Conservation (phyloP, 257 asterid genomes). For the Ilex aquifolium region DNA sequence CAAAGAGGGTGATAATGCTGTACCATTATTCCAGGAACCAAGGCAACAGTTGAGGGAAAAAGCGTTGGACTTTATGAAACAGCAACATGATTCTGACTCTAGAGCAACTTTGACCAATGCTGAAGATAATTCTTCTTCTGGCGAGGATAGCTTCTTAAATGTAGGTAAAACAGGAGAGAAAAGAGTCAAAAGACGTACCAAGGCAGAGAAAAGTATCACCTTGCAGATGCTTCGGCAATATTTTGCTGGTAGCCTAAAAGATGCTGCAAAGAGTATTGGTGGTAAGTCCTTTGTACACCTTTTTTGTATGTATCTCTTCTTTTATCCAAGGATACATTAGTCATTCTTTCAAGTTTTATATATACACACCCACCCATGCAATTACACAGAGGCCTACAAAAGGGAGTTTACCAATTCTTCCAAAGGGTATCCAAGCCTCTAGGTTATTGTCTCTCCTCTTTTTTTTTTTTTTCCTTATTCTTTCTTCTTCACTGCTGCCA, state of each 20-base stretch:
- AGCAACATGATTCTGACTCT: conserved; percentile 27
- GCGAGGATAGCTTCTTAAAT: conserved; percentile 32
- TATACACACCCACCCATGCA: too few relatives aligned
- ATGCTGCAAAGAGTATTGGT: conserved; percentile 87
- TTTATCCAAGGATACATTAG: too few relatives aligned
- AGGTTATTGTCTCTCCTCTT: too few relatives aligned
- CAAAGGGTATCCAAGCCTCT: too few relatives aligned
- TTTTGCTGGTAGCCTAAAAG: conserved; percentile 91
- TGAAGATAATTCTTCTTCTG: conserved; percentile 34
- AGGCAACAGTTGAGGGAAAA: conserved; percentile 17
- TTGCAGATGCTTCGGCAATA: conserved; percentile 79
- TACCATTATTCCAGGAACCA: conserved; percentile 22
- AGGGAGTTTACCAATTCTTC: too few relatives aligned
- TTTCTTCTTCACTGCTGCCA: too few relatives aligned
- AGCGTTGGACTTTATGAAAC: conserved; percentile 18
- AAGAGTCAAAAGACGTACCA: conserved; percentile 58
- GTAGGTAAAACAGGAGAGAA: conserved; percentile 41
- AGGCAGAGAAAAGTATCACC: conserved; percentile 68
- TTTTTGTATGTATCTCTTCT: too few relatives aligned
- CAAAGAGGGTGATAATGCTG: conserved; percentile 21
- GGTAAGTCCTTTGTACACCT: conserved; percentile 39
- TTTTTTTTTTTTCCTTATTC: too few relatives aligned
- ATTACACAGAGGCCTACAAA: too few relatives aligned
- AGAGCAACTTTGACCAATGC: conserved; percentile 27
- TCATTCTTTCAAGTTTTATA: too few relatives aligned